phyloP scores from a whole-genome alignment of 2,329 filamentous ascomycete species.

The Immersiporthe knoxdaviesiana region DNA sequence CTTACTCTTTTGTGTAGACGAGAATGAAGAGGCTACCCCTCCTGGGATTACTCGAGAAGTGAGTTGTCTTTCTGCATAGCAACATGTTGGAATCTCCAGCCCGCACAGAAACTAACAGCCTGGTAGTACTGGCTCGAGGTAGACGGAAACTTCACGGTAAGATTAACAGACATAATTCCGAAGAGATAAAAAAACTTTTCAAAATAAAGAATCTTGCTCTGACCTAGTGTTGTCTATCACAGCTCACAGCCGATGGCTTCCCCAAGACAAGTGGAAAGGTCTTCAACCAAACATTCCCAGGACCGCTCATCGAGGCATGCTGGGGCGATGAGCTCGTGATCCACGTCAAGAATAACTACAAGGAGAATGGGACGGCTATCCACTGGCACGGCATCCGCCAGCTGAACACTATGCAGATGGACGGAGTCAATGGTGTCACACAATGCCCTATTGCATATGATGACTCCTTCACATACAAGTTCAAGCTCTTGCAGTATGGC shows the following conservation, averaged over 20 bases:
- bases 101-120: not conserved
- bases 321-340: constrained; percentile 38
- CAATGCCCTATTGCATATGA: constrained; percentile 61
- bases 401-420: constrained; percentile 37
- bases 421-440: constrained; percentile 41
- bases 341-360: constrained; percentile 35
- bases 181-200: too few relatives aligned
- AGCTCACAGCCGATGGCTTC: constrained; percentile 27
- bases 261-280: constrained; percentile 27
- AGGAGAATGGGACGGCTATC: constrained; percentile 37
- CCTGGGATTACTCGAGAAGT: constrained; percentile 25
- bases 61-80: not conserved
- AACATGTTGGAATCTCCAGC: not conserved
- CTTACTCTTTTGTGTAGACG: constrained; percentile 18
- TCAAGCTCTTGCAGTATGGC: constrained; percentile 42
- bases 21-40: constrained; percentile 21
- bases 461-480: constrained; percentile 42
- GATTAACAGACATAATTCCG: not conserved
- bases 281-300: constrained; percentile 36
- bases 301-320: constrained; percentile 36
- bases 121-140: constrained; percentile 25
- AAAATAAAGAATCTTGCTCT: not conserved
- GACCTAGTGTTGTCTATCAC: not conserved
- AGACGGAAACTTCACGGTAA: constrained; percentile 23
- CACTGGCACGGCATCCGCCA: constrained; percentile 44